Conservation (phyloP, 78 protist species). For the Dictyostelium intermedium region DNA sequence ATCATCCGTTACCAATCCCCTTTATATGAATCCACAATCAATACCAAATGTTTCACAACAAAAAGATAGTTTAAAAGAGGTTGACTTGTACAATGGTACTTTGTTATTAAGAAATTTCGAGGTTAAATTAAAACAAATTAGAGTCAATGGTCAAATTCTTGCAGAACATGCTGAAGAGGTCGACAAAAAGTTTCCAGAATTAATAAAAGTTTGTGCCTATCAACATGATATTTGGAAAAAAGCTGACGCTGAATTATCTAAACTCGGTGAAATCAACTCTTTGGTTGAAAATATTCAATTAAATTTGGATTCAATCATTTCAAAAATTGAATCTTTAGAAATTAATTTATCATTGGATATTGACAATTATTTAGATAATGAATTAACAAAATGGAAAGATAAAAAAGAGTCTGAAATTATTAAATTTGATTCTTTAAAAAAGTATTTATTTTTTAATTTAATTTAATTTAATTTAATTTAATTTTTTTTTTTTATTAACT, state of each 20-base stretch:
- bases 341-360: slow-evolving; percentile 45
- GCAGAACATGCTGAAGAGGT: slow-evolving; percentile 51
- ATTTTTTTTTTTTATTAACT: not conserved
- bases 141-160: slow-evolving; percentile 36
- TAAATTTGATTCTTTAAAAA: slow-evolving; percentile 27
- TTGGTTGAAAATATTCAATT: slow-evolving; percentile 32
- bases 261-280: slow-evolving; percentile 21
- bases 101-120: slow-evolving; percentile 37
- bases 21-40: not conserved
- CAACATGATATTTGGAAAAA: slow-evolving; percentile 44
- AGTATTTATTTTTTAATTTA: not conserved
- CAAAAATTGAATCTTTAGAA: slow-evolving; percentile 59
- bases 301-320: slow-evolving; percentile 15
- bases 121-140: slow-evolving; percentile 51
- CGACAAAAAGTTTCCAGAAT: slow-evolving; percentile 32
- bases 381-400: slow-evolving; percentile 39
- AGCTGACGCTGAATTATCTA: slow-evolving; percentile 9
- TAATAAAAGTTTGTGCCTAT: not conserved
- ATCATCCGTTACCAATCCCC: not conserved
- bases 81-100: slow-evolving; percentile 62
- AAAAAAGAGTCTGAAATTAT: slow-evolving; percentile 24
- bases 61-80: slow-evolving; percentile 33
- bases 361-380: slow-evolving; percentile 52
- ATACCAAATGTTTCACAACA: slow-evolving; percentile 43
- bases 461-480: not conserved